These are phyloP conservation scores for Cercophora samala DNA, from an alignment of 495 filamentous ascomycete species.

Conservation along the genomic window DNA sequence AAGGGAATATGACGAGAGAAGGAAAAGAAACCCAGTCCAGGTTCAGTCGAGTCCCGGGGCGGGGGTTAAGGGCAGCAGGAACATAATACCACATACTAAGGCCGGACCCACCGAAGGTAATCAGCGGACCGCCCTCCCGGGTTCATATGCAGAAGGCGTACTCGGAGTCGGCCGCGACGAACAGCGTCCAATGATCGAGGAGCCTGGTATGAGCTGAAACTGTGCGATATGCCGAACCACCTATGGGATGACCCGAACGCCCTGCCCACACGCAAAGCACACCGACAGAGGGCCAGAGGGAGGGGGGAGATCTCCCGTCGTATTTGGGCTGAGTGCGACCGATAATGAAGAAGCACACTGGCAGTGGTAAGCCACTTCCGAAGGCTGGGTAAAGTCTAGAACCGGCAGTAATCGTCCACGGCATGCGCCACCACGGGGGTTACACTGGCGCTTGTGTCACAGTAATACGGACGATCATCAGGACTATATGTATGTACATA, in stretches of 20 bases:
- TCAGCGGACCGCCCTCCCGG: neutral
- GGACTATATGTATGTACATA: too few relatives aligned
- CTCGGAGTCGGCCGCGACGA: neutral
- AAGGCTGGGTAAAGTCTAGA: neutral
- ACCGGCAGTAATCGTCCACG: neutral
- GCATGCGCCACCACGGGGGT: neutral
- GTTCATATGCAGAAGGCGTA: neutral
- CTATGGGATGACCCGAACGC: neutral
- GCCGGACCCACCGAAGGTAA: neutral
- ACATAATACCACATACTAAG: neutral
- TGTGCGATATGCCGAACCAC: neutral
- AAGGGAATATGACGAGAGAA: neutral
- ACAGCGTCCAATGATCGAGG: neutral
- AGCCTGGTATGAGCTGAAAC: neutral
- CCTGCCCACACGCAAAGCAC: neutral
- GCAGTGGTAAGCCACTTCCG: neutral
- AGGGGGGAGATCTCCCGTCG: neutral
- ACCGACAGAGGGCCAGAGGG: neutral
- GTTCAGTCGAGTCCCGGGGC: neutral
- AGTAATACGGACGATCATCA: neutral
- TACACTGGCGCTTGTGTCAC: neutral
- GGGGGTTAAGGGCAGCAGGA: neutral
- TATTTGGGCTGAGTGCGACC: neutral
- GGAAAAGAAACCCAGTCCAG: neutral
- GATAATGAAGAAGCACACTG: neutral